Evolutionary conservation across 1,139 yeast genomes (phyloP).

Genomic region (Taphrina wiesneri): DNA sequence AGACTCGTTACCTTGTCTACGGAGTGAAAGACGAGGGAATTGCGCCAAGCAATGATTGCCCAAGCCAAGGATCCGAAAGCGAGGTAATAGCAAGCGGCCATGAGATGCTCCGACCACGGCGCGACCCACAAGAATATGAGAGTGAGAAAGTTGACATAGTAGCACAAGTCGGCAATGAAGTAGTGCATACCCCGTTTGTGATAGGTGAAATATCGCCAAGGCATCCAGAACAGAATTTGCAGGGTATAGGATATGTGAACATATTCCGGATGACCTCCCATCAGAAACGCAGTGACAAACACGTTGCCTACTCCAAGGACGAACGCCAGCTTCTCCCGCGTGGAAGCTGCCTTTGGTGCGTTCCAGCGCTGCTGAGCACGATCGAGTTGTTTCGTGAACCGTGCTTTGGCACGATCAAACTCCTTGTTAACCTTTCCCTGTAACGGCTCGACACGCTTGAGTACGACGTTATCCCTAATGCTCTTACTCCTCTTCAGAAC

Average conservation of each 20-base stretch:
- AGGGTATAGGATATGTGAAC: slow-evolving; percentile 76
- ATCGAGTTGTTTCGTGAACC: slow-evolving; percentile 50
- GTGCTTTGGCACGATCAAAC: slow-evolving; percentile 44
- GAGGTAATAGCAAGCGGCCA: slow-evolving; percentile 30
- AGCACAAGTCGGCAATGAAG: slow-evolving; percentile 89
- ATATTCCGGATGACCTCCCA: slow-evolving; percentile 74
- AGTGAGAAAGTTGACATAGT: slow-evolving; percentile 75
- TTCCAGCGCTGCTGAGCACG: slow-evolving; percentile 61
- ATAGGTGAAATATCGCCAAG: slow-evolving; percentile 80
- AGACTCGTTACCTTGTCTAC: slow-evolving; percentile 64
- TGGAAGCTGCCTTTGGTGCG: slow-evolving; percentile 49
- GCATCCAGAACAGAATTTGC: slow-evolving; percentile 66
- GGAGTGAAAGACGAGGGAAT: slow-evolving; percentile 86
- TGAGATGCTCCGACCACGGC: slow-evolving; percentile 56
- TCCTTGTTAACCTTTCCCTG: slow-evolving; percentile 41
- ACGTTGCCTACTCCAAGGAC: slow-evolving; percentile 69
- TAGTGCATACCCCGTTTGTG: slow-evolving; percentile 78
- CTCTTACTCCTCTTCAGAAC: slow-evolving; percentile 26
- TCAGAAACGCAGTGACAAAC: slow-evolving; percentile 69
- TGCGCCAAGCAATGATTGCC: slow-evolving; percentile 96
- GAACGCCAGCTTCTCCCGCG: slow-evolving; percentile 79
- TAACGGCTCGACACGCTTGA: slow-evolving; percentile 27
- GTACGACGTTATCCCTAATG: slow-evolving; percentile 17
- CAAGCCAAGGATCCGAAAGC: slow-evolving; percentile 67
- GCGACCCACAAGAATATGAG: slow-evolving; percentile 76